A percentile compares a stretch with the other conserved stretches of the same genome.
Evolutionary conservation across 306 rosid species (phyloP).

Genomic region (Herpetospermum pedunculosum): DNA sequence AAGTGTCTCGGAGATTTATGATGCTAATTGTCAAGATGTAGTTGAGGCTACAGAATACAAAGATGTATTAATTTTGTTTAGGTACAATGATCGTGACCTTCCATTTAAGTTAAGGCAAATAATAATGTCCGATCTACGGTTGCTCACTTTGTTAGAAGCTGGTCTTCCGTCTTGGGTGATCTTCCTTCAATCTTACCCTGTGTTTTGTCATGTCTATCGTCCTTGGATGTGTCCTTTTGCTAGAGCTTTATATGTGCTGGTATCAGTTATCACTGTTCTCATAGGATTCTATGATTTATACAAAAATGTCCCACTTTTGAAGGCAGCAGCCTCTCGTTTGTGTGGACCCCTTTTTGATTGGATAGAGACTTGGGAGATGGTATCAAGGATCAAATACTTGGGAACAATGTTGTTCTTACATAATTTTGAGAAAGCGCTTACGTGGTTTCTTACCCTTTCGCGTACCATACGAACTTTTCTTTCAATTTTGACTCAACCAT

Average conservation of each 20-base stretch:
- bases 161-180: slow-evolving; percentile 97
- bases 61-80: slow-evolving; percentile 59
- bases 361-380: slow-evolving; percentile 97
- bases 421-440: slow-evolving; percentile 65
- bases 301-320: slow-evolving; percentile 93
- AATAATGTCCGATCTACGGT: slow-evolving; percentile 70
- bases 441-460: slow-evolving; percentile 59
- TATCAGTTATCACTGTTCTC: slow-evolving; percentile 77
- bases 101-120: slow-evolving; percentile 63
- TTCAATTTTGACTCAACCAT: slow-evolving; percentile 61
- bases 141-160: slow-evolving; percentile 86
- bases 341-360: slow-evolving; percentile 93
- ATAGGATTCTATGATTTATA: slow-evolving; percentile 91
- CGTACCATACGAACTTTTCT: slow-evolving; percentile 47
- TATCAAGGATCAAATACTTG: slow-evolving; percentile 79
- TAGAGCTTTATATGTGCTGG: slow-evolving; percentile 58
- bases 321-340: slow-evolving; percentile 78
- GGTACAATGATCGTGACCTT: slow-evolving; percentile 73
- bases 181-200: slow-evolving; percentile 97
- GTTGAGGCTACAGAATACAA: slow-evolving; percentile 56
- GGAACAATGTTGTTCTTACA: slow-evolving; percentile 97
- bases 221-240: slow-evolving; percentile 99
- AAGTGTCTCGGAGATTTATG: slow-evolving; percentile 17
- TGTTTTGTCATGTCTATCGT: slow-evolving; percentile 77
- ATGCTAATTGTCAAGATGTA: slow-evolving; percentile 26